phyloP scores from a whole-genome alignment of 805 yeast species.

The Candida ascalaphidarum region DNA sequence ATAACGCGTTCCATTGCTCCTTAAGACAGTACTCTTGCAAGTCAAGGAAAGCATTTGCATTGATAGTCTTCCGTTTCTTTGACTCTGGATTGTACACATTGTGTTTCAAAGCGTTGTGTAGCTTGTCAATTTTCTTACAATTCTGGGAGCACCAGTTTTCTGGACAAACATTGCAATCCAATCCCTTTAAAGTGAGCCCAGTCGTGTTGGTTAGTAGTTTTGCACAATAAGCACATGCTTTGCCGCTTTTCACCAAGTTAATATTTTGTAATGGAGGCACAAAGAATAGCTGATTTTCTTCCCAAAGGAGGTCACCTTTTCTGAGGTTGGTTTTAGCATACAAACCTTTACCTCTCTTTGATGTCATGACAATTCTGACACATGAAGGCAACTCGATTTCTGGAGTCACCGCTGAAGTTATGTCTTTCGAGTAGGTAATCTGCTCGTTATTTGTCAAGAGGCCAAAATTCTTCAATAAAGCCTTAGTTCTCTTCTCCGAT shows the following conservation, averaged over 20 bases:
- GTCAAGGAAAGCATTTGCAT: slow-evolving; percentile 41
- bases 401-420: slow-evolving; percentile 44
- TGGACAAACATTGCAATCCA: slow-evolving; percentile 57
- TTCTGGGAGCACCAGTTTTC: slow-evolving; percentile 63
- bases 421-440: slow-evolving; percentile 45
- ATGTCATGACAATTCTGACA: slow-evolving; percentile 41
- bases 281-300: slow-evolving; percentile 50
- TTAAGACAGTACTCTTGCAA: slow-evolving; percentile 56
- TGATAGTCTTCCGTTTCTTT: slow-evolving; percentile 26
- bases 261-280: slow-evolving; percentile 64
- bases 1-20: slow-evolving; percentile 62
- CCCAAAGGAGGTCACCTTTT: slow-evolving; percentile 51
- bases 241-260: slow-evolving; percentile 48
- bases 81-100: slow-evolving; percentile 19
- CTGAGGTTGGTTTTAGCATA: slow-evolving; percentile 40
- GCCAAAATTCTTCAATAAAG: slow-evolving; percentile 48
- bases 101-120: slow-evolving; percentile 55
- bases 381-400: slow-evolving; percentile 28
- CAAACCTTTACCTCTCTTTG: slow-evolving; percentile 53
- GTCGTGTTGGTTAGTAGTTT: slow-evolving; percentile 30
- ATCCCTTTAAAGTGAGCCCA: slow-evolving; percentile 33
- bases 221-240: slow-evolving; percentile 71
- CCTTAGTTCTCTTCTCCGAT: slow-evolving; percentile 48
- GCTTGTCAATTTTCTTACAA: slow-evolving; percentile 48
- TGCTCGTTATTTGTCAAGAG: slow-evolving; percentile 26